Conservation (phyloP, 1,284 basidiomycete genomes). For the Ganoderma boninense region DNA sequence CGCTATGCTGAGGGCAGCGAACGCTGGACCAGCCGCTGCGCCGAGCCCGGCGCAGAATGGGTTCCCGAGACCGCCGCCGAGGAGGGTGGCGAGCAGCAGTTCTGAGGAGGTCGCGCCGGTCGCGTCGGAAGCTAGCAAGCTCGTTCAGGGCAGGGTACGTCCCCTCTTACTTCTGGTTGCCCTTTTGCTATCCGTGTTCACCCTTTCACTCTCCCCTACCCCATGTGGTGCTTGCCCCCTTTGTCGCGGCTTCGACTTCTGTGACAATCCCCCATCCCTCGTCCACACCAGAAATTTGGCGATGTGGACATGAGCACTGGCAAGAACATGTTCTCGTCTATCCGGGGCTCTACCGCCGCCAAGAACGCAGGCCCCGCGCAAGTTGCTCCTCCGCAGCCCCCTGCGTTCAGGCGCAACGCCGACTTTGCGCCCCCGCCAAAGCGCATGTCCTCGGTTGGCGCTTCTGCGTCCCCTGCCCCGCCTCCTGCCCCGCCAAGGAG, state of each 20-base stretch:
- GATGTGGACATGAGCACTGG: conserved; percentile 64
- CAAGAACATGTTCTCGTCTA: conserved; percentile 58
- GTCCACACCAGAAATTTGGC: conserved; percentile 58
- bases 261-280: not conserved
- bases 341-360: conserved; percentile 51
- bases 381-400: conserved; percentile 50
- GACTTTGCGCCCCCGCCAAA: conserved; percentile 67
- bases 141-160: conserved; percentile 42
- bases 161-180: not conserved
- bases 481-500: conserved; percentile 38
- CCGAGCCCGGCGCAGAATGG: conserved; percentile 15
- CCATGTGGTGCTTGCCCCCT: not conserved
- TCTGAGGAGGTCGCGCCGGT: conserved; percentile 22
- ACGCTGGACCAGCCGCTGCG: conserved; percentile 12
- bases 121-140: conserved; percentile 23
- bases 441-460: conserved; percentile 41
- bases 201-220: not conserved
- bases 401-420: conserved; percentile 56
- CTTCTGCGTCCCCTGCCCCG: conserved; percentile 28
- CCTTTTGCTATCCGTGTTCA: not conserved
- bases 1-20: conserved; percentile 34
- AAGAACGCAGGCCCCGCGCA: conserved; percentile 47
- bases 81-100: conserved; percentile 31
- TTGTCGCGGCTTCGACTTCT: not conserved
- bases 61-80: conserved; percentile 38